Evolutionary conservation across 768 basidiomycete species (phyloP), one percentile per base, ranked within the genome.

Genomic region (Collybia sp.): DNA sequence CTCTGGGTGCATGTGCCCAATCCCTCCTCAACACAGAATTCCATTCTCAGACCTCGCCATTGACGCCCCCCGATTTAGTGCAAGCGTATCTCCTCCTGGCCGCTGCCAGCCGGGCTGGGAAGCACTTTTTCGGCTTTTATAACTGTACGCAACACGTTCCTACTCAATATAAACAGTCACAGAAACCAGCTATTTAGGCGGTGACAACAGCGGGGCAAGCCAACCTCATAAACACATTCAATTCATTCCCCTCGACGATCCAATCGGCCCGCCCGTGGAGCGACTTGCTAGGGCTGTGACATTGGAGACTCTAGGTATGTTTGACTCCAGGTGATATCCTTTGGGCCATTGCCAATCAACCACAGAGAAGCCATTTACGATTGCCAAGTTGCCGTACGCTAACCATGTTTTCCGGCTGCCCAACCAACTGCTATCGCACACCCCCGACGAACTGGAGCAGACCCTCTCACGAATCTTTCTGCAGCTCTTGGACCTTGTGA

Each of bases 211-310:
- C 47, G 93, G 93, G 19, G 92, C 93, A 10, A 93, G 90, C 59
- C 93, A 96, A 65, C 71, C 77, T 2, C 92, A 94, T 66, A 92
- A 94, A 57, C 93, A 96, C 59, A 53, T 94, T n/a, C 93, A 95
- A 61, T 84, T 94, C 51, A 64, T 94, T 30, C 84, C 89, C 30
- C 58, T 80, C 13, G 75, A 76, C 9, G 68, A 72, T 30, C 25
- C 25, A 25, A 75, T 76, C 31, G 85, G 81, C 1, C 86, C 88
- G 12, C 93, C 93, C 0, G 73, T 93, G 18, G 93, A 94, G 63
- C 68, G 63, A 45, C 70, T 92, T 43, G 83, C 88, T 4, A 72
- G 71, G 53, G 64, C 67, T 15, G 68, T 76, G 9, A 71, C 67
- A 12, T 61, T 92, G 40, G 83, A 90, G 58, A 73, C 66, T 36